Conservation (phyloP, 805 yeast genomes). For the Lachancea fermentati region DNA sequence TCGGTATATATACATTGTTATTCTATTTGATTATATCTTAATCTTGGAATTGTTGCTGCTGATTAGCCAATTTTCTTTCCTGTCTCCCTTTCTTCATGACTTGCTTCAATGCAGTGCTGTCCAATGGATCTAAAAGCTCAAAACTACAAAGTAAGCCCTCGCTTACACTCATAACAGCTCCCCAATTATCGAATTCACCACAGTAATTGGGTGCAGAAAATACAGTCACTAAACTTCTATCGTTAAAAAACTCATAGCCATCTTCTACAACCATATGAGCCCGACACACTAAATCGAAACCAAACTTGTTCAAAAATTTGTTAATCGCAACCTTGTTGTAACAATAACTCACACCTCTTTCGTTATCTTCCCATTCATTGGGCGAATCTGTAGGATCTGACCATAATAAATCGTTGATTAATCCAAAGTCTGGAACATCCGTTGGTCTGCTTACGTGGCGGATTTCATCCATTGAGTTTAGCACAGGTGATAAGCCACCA, state of each 20-base stretch:
- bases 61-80: constrained; percentile 64
- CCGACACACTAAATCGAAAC: constrained; percentile 70
- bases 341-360: constrained; percentile 76
- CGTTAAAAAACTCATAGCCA: constrained; percentile 78
- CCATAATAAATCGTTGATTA: constrained; percentile 75
- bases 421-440: constrained; percentile 75
- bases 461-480: constrained; percentile 59
- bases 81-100: constrained; percentile 92
- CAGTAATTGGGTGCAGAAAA: constrained; percentile 74
- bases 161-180: constrained; percentile 95
- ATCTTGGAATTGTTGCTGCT: constrained; percentile 21
- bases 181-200: constrained; percentile 72
- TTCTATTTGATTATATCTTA: constrained; percentile 2
- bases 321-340: constrained; percentile 73
- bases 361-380: constrained; percentile 72
- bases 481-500: constrained; percentile 76
- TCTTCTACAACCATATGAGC: constrained; percentile 91
- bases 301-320: constrained; percentile 56
- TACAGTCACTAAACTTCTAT: constrained; percentile 67
- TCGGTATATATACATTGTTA: constrained; percentile 4
- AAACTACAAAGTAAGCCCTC: constrained; percentile 90
- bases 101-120: constrained; percentile 86
- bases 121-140: constrained; percentile 90
- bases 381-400: constrained; percentile 65
- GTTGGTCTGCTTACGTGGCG: constrained; percentile 72